Evolutionary conservation across 805 yeast genomes (phyloP), one percentile per base, ranked within the genome.

Genomic region (Sugiyamaella lignohabitans): DNA sequence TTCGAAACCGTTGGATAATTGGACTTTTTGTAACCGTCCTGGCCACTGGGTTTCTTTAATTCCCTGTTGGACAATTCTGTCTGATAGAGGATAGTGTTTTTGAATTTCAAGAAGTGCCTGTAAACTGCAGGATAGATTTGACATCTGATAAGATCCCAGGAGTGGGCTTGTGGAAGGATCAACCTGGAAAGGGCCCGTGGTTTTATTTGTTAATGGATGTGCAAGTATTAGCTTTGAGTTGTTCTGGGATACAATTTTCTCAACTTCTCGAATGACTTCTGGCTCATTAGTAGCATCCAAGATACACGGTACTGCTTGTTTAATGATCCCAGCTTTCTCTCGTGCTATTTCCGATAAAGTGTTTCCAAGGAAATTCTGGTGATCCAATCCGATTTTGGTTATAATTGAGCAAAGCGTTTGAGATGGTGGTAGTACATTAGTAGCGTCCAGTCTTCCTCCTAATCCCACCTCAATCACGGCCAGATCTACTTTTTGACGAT

Each of bases 381-480:
- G 98, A 59, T 91, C 98, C 47, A 87, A 58, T 1, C 91, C 93
- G 19, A 91, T 82, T 59, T 87, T 86, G 3, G 96, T 80, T 38
- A 93, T 82, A 1, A 83, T 95, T 5, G 88, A 76, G 4, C 73
- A 77, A 32, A 83, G 45, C 24, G 79, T 79, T 14, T 78, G 73
- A 8, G 52, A 52, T 4, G 51, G 50, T 18, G 47, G 32, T 46
- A 57, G 61, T 0, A 85, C 85, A 66, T 91, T 91, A 0, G 98
- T 91, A 1, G 97, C 87, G 64, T 91, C 98, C 10, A 79, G 61
- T 37, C 84, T 64, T 0, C 98, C 98, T 2, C 98, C 98, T 4
- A 93, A 68, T 0, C 98, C 98, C 3, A 88, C 97, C 63, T 91
- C 98, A n/a, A 91, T 65, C 0, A 91, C 78, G 0, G 95, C 96